Base-by-base conservation (phyloP, 2,329 filamentous ascomycete genomes). In the Alternaria gansuensis region DNA sequence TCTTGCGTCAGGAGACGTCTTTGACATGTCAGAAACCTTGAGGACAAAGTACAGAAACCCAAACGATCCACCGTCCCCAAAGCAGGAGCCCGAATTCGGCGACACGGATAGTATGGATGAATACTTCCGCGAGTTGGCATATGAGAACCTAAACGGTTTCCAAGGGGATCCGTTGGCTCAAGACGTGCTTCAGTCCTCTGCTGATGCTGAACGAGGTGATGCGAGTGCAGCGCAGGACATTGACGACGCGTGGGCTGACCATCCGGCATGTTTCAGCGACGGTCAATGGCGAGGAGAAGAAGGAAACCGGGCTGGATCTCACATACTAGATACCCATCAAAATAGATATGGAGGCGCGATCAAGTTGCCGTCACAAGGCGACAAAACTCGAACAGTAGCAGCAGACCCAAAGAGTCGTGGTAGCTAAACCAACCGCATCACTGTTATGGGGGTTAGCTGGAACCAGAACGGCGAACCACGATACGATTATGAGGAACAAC, bases 21-120 rank as follows among this genome's bases (percentile, higher is more conserved):
- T 54, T 3, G 55, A 58, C 5, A 58, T 58, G 55, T 58, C 55
- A 8, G 50, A 54, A 29, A 58, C 55, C 3, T 21, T 58, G 13
- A 41, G 50, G 21, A 58, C 55, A 3, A 46, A 54, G 11, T 58
- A 58, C 17, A 54, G 50, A 2, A 34, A 52, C 10, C 31, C 51
- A 13, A 11, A 56, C 28, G 46, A 48, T 26, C 44, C 44, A 1
- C 17, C 37, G 23, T 40, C 37, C 0, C 51, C 41, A 7, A 50
- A 56, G 37, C 45, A 56, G 14, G 29, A 49, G 11, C 26, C 36
- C 3, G 36, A 44, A 9, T 43, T 37, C 24, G 54, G 31, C 9
- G 54, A 48, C n/a, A 17, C 13, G 11, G 50, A 49, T 3, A 33
- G 39, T 4, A 43, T 54, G 4, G 51, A 54, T 4, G 51, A 43